Evolutionary conservation across 352 stramenopile species (phyloP), one percentile per base, ranked within the genome.

Genomic region (Phytopythium sindhum): DNA sequence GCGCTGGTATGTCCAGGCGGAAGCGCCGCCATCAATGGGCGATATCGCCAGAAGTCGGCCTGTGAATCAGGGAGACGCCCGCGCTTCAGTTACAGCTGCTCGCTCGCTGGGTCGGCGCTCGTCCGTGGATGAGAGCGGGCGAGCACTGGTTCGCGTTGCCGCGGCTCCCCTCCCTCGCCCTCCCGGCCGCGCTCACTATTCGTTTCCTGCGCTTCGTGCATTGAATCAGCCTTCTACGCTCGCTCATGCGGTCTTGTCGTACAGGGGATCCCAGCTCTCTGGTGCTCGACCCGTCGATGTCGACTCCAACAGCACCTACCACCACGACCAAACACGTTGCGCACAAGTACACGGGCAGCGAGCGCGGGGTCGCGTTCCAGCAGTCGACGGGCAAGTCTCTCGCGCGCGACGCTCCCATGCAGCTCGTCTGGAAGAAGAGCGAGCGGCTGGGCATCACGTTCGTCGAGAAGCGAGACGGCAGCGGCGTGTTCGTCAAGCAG

Each of bases 391-490:
- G 72, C 28, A 69, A 64, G 44, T 81, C 64, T 52, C 26, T 77
- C 6, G 66, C 80, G 35, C 44, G 73, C 0, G 62, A 73, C 1
- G 68, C 61, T 1, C 63, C 70, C 4, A 79, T 61, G 59, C 73
- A 73, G 56, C 59, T 88, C 9, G 31, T 68, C 47, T 88, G 77
- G 79, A 35, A 64, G 50, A 86, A 84, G 47, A 56, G 78, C 51
- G 61, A 76, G 37, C 75, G 69, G 23, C 66, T 88, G 26, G 79
- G 77, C 39, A 66, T 88, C 44, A 86, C 73, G 28, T 84, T 88
- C 58, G 48, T 78, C 28, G 69, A 86, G 60, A 59, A 66, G 33
- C 68, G 60, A 19, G 65, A 72, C 57, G 68, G 71, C n/a, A 11
- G 54, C 54, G 67, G 61, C 15, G 75, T 86, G 60, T 59, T 66